A percentile compares a stretch with the other conserved stretches of the same genome.
Evolutionary conservation across 257 asterid genomes (phyloP).

Genomic region (Solanum bulbocastanum): DNA sequence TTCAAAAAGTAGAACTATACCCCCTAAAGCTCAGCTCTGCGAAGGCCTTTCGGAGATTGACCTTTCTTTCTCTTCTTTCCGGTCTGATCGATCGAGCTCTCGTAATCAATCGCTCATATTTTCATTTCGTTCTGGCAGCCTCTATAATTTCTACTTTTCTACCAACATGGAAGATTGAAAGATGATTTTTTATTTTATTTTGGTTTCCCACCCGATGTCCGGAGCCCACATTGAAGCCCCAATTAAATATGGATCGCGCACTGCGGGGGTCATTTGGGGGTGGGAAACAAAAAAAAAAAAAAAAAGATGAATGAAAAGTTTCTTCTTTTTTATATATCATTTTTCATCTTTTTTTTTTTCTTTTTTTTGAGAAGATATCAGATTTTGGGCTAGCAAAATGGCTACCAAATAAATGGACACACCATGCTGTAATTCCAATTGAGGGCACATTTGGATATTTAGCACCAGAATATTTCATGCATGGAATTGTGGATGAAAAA

Average conservation of each 20-base stretch:
- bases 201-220: too few relatives aligned
- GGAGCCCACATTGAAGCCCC: too few relatives aligned
- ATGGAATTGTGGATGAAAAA: constrained; percentile 84
- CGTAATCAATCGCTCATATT: too few relatives aligned
- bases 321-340: background rate
- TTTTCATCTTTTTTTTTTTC: background rate
- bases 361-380: constrained; percentile 35
- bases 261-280: too few relatives aligned
- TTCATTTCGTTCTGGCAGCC: background rate
- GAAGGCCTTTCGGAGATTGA: too few relatives aligned
- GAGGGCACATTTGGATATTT: constrained; percentile 89
- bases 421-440: constrained; percentile 63
- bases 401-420: constrained; percentile 82
- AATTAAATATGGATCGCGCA: rapidly evolving
- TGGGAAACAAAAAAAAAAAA: too few relatives aligned
- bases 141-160: background rate
- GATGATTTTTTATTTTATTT: too few relatives aligned
- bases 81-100: too few relatives aligned
- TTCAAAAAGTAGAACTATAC: background rate
- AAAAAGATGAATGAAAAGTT: background rate
- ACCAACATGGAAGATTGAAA: background rate
- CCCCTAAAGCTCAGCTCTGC: too few relatives aligned
- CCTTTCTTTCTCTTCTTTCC: too few relatives aligned
- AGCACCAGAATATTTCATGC: constrained; percentile 86
- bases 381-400: constrained; percentile 91